Evolutionary conservation across 2,329 filamentous ascomycete species (phyloP).

Genomic region (Aspergillus sojae): DNA sequence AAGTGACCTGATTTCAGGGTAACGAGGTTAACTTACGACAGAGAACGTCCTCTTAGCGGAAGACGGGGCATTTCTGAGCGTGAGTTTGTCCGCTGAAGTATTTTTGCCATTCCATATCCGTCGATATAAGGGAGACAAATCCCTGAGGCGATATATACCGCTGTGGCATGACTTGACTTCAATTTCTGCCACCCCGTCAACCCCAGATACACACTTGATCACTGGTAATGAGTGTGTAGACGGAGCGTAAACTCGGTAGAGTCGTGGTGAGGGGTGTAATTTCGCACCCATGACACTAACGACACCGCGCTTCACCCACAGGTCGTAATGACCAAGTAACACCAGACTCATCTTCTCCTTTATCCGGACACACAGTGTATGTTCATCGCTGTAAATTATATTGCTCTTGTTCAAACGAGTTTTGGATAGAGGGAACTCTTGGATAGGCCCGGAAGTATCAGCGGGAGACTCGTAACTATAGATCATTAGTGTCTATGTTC

Average conservation of each 20-base stretch:
- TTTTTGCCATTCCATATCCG: slow-evolving; percentile 54
- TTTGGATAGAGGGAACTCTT: slow-evolving; percentile 46
- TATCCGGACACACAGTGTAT: slow-evolving; percentile 42
- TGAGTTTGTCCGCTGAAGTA: slow-evolving; percentile 36
- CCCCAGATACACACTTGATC: slow-evolving; percentile 49
- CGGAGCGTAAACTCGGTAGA: slow-evolving; percentile 57
- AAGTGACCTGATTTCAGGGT: not conserved
- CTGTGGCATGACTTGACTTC: slow-evolving; percentile 52
- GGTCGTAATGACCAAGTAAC: slow-evolving; percentile 57
- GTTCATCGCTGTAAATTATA: slow-evolving; percentile 42
- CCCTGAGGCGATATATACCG: slow-evolving; percentile 48
- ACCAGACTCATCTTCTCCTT: slow-evolving; percentile 45
- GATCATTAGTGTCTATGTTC: slow-evolving; percentile 17
- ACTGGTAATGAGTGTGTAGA: slow-evolving; percentile 59
- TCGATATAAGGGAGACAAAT: slow-evolving; percentile 55
- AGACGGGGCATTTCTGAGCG: slow-evolving; percentile 29
- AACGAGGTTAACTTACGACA: slow-evolving; percentile 34
- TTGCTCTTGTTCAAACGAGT: slow-evolving; percentile 38
- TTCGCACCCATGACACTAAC: slow-evolving; percentile 63
- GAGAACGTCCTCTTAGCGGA: slow-evolving; percentile 41
- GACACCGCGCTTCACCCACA: slow-evolving; percentile 60
- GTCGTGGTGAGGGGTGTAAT: slow-evolving; percentile 47
- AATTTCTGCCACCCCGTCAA: slow-evolving; percentile 49
- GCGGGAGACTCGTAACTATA: slow-evolving; percentile 36
- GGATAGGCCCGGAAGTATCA: slow-evolving; percentile 31